phyloP scores from a whole-genome alignment of 441 rosid genomes.

The Euphorbia corollata region DNA sequence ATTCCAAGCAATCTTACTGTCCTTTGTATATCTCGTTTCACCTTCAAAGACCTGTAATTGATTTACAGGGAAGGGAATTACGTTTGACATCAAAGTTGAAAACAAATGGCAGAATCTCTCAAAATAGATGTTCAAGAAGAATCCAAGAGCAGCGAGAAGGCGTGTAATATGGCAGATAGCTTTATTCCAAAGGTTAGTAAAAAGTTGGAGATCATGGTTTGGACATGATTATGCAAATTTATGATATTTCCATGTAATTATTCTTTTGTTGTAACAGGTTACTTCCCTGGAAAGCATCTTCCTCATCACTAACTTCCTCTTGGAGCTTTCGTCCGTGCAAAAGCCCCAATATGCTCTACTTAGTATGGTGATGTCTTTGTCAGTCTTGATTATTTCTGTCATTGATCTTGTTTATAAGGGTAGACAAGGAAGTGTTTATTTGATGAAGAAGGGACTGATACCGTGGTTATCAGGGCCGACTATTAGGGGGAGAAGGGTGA shows the following conservation, averaged over 20 bases:
- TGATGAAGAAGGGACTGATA: constrained; percentile 2
- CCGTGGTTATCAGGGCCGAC: no score
- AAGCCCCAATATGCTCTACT: constrained; percentile 8
- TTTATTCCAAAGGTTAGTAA: not conserved
- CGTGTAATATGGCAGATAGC: not conserved
- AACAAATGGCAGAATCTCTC: not conserved
- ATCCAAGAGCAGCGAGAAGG: not conserved
- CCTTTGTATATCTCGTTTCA: no score
- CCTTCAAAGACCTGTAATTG: no score
- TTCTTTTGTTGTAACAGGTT: not conserved
- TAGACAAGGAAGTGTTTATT: not conserved
- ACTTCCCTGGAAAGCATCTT: not conserved
- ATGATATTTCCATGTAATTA: not conserved
- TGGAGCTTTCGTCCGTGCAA: not conserved
- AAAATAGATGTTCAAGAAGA: not conserved
- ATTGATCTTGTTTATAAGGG: constrained; percentile 9
- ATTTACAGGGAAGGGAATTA: no score
- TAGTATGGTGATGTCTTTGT: constrained; percentile 12
- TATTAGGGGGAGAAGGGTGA: no score
- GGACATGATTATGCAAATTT: not conserved
- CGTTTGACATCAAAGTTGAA: no score
- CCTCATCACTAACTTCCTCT: not conserved
- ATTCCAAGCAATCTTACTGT: no score
- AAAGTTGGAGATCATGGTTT: not conserved
- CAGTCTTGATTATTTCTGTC: constrained; percentile 6